Evolutionary conservation across 305 asterid genomes (phyloP).

Genomic region (Striga hermonthica): DNA sequence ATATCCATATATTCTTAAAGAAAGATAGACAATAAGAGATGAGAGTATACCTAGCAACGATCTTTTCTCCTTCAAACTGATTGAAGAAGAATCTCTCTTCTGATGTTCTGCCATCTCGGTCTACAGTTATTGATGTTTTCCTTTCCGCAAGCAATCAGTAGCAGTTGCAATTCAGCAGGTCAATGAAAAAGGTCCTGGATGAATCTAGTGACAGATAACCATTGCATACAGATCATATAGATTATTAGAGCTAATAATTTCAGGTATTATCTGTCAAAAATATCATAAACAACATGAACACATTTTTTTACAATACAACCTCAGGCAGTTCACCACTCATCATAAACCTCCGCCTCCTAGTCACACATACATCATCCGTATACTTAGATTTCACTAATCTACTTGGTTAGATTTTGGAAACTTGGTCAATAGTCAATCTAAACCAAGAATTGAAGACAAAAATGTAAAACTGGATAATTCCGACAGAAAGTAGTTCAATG

Average conservation of each 20-base stretch:
- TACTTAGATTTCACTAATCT: background rate
- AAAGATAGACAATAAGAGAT: constrained; percentile 22
- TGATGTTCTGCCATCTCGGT: constrained; percentile 53
- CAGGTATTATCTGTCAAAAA: constrained; percentile 18
- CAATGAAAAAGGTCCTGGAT: constrained; percentile 1
- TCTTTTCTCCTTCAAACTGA: constrained; percentile 45
- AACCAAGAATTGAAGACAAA: background rate
- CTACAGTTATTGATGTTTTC: constrained; percentile 21
- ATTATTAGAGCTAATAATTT: constrained; percentile 12
- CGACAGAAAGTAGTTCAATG: background rate
- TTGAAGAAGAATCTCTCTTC: constrained; percentile 44
- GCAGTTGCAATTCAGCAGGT: constrained; percentile 19
- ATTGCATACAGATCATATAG: constrained; percentile 1
- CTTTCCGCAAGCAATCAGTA: constrained; percentile 31
- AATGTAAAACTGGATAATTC: background rate
- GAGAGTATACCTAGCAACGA: constrained; percentile 49
- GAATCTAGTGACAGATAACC: constrained; percentile 22
- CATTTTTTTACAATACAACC: background rate
- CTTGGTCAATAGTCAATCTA: background rate
- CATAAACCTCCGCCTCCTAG: constrained; percentile 1
- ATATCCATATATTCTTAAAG: background rate
- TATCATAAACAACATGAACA: constrained; percentile 4
- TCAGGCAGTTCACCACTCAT: background rate
- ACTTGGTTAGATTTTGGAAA: constrained; percentile 1
- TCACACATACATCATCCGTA: background rate